phyloP scores from a whole-genome alignment of 192 early-diverging fungal species.

The Dimargaris xerosporica region DNA sequence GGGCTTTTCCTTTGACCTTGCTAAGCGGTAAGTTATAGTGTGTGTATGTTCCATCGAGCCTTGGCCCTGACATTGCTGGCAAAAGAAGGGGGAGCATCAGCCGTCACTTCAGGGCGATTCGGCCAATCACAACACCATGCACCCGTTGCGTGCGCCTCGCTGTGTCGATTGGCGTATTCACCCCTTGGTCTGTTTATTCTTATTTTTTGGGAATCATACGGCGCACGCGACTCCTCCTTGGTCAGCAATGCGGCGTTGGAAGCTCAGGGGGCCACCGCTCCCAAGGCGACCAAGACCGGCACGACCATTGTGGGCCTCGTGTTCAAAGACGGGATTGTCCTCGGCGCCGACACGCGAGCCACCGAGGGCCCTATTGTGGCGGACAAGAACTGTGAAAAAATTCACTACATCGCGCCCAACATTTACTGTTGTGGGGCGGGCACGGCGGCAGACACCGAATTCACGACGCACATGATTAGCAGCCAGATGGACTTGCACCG shows the following conservation, averaged over 20 bases:
- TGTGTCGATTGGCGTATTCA: no score
- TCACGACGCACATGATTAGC: slow-evolving; percentile 80
- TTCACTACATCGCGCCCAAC: slow-evolving; percentile 95
- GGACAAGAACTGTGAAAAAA: slow-evolving; percentile 99
- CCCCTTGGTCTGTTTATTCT: no score
- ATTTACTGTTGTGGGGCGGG: slow-evolving; percentile 98
- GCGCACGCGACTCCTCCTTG: no score
- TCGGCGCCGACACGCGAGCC: slow-evolving; percentile 95
- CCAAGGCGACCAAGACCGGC: slow-evolving; percentile 85
- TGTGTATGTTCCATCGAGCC: background rate
- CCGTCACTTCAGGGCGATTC: no score
- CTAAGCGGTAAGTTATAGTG: background rate
- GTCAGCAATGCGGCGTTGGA: slow-evolving; percentile 56
- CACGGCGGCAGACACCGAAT: slow-evolving; percentile 98
- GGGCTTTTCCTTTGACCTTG: background rate
- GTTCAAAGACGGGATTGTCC: slow-evolving; percentile 87
- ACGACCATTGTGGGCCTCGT: slow-evolving; percentile 93
- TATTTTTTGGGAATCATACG: no score
- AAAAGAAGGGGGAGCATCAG: background rate
- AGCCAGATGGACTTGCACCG: slow-evolving; percentile 90
- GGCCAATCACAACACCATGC: no score
- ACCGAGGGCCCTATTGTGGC: slow-evolving; percentile 90
- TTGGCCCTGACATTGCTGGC: background rate
- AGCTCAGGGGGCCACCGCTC: slow-evolving; percentile 58
- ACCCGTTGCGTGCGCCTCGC: no score